Evolutionary conservation across 1,284 basidiomycete genomes (phyloP).

Genomic region (Cryptococcus sp.): DNA sequence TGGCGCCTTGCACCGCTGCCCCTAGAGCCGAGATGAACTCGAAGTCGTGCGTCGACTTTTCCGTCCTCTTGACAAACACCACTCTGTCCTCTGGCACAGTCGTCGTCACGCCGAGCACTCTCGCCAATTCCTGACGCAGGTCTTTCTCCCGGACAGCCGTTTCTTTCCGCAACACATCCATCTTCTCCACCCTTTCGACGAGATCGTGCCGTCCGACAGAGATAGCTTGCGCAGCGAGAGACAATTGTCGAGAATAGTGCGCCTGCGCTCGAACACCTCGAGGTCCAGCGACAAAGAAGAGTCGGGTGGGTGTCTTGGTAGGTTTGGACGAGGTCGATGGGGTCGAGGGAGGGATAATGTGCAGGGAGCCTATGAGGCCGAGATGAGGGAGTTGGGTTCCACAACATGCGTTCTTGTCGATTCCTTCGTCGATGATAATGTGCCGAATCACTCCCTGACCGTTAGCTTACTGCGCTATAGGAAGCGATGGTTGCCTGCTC

Average conservation of each 20-base stretch:
- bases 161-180: constrained; percentile 59
- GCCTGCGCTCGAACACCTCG: constrained; percentile 61
- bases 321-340: constrained; percentile 48
- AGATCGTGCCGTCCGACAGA: constrained; percentile 54
- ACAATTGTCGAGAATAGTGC: constrained; percentile 55
- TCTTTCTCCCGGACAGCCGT: constrained; percentile 60
- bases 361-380: constrained; percentile 35
- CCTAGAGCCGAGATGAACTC: constrained; percentile 32
- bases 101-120: constrained; percentile 53
- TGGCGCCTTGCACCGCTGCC: constrained; percentile 50
- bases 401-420: constrained; percentile 77
- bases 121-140: constrained; percentile 62
- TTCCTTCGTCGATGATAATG: constrained; percentile 64
- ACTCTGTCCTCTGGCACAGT: constrained; percentile 30
- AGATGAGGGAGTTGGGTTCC: constrained; percentile 61
- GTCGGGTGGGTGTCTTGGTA: constrained; percentile 58
- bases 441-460: constrained; percentile 65
- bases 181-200: constrained; percentile 51
- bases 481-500: constrained; percentile 21
- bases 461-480: not conserved
- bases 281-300: constrained; percentile 75
- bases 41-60: constrained; percentile 37
- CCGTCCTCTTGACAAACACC: constrained; percentile 9
- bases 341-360: constrained; percentile 43
- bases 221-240: constrained; percentile 56